Evolutionary conservation across 352 stramenopile species (phyloP).

Genomic region (Pythium vanterpoolii): DNA sequence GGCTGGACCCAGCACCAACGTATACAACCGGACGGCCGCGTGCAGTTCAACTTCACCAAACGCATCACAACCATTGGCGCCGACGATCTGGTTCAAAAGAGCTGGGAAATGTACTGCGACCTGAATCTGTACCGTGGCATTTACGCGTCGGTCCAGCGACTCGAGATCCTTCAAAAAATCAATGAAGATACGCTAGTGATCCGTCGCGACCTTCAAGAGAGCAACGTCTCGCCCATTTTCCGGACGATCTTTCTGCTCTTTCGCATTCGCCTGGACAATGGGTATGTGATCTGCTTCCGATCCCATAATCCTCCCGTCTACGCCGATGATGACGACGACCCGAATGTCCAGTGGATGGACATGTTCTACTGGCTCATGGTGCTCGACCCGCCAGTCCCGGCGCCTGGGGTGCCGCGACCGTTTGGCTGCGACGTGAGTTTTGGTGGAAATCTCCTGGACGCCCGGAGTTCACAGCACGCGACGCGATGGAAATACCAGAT

Average conservation of each 20-base stretch:
- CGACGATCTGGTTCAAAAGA: slow-evolving; percentile 68
- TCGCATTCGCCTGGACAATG: slow-evolving; percentile 48
- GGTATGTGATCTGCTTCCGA: slow-evolving; percentile 69
- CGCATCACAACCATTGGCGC: slow-evolving; percentile 55
- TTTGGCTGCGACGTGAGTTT: slow-evolving; percentile 60
- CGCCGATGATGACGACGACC: slow-evolving; percentile 50
- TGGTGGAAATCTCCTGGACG: slow-evolving; percentile 65
- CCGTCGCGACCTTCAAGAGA: slow-evolving; percentile 67
- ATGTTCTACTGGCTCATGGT: slow-evolving; percentile 82
- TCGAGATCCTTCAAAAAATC: slow-evolving; percentile 73
- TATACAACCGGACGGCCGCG: slow-evolving; percentile 54
- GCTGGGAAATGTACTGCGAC: slow-evolving; percentile 82
- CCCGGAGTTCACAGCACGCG: slow-evolving; percentile 55
- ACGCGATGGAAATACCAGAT: slow-evolving; percentile 82
- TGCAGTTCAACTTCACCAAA: slow-evolving; percentile 83
- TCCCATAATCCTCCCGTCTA: slow-evolving; percentile 63
- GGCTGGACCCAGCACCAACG: slow-evolving; percentile 73
- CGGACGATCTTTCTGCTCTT: slow-evolving; percentile 76
- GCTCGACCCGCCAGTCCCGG: slow-evolving; percentile 30
- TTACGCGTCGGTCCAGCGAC: slow-evolving; percentile 73
- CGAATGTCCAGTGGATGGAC: slow-evolving; percentile 74
- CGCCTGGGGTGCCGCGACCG: slow-evolving; percentile 4
- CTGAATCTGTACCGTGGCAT: slow-evolving; percentile 73
- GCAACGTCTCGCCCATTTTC: slow-evolving; percentile 55
- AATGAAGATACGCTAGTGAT: slow-evolving; percentile 80